Evolutionary conservation across 2,329 filamentous ascomycete species (phyloP), one percentile per base, ranked within the genome.

Genomic region (Pezicula carpinea): DNA sequence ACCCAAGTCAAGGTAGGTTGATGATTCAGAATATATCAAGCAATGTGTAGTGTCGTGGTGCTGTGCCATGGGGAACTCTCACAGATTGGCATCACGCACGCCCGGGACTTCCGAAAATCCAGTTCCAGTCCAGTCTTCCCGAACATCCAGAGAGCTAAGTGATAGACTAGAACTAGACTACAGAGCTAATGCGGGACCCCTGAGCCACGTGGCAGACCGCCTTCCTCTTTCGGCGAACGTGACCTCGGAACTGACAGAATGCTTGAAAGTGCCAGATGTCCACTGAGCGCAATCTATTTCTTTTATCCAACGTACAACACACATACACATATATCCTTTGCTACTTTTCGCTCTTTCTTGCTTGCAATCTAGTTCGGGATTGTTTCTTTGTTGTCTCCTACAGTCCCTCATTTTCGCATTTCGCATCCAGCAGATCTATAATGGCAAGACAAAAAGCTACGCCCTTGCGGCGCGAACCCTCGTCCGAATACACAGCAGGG

Each of bases 381-480:
- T n/a, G n/a, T n/a, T n/a, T 19, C 18, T 19, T 19, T 35, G 13
- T 35, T 35, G 8, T 35, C 18, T 15, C 33, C 3, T 35, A 15
- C 33, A 35, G 38, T 23, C 38, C 15, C 22, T 40, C 19, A 11
- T 40, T 40, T 11, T 40, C 38, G 35, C 35, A 11, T 39, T 39
- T 39, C n/a, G 22, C 18, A 40, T 4, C 11, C 13, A 23, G n/a
- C 13, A n/a, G 6, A 6, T 23, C 15, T 11, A 23, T 4, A 23
- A 40, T 40, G 38, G 38, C 38, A 10, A 19, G 38, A 22, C 38
- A 90, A 68, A 83, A 87, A 67, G 70, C 77, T 33, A 72, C 70
- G 41, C 82, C 86, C 8, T 67, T 85, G 48, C 77, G 80, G 64
- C 80, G 84, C 62, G 77, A 80, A 55, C 70, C 79, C 2, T 87